Base-by-base conservation (phyloP, 495 filamentous ascomycete genomes). In the Ascodesmis nigricans region DNA sequence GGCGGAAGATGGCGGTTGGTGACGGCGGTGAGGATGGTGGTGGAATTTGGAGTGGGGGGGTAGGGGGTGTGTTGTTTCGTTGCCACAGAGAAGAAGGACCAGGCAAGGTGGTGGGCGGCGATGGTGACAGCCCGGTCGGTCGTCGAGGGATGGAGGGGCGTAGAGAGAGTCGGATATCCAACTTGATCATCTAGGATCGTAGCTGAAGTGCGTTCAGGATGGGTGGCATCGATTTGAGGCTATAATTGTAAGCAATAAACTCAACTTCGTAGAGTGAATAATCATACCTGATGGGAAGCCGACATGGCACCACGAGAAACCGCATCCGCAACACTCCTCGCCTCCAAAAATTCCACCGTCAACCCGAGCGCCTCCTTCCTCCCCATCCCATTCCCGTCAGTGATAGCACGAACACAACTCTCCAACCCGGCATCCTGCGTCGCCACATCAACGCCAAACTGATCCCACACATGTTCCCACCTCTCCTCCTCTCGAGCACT, bases 141-240 rank as follows among this genome's bases (percentile, higher is more conserved):
- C n/a, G n/a, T n/a, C n/a, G n/a, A n/a, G n/a, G n/a, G n/a, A n/a
- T n/a, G n/a, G n/a, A n/a, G n/a, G n/a, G n/a, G n/a, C n/a, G n/a
- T n/a, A n/a, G n/a, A n/a, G n/a, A n/a, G n/a, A n/a, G n/a, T n/a
- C n/a, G n/a, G n/a, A n/a, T n/a, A n/a, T n/a, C n/a, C n/a, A 6
- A 25, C 23, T 25, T 25, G 16, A 24, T 39, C 28, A 8, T 39
- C 36, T 10, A 32, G 13, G 3, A 5, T 33, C 2, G 21, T 2
- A 25, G 73, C 13, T 65, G 51, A 24, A 68, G 71, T 6, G 65
- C 53, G 44, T 91, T 79, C 18, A 78, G 44, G 5, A 44, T 25
- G 35, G 65, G 62, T 59, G 20, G 16, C 19, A 42, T 50, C 45
- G n/a, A 45, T 22, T n/a, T 29, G 15, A 3, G 32, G 15, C 47